These are phyloP conservation scores for Venturia aucupariae DNA, from an alignment of 2,329 filamentous ascomycete species.

Conservation along the genomic window DNA sequence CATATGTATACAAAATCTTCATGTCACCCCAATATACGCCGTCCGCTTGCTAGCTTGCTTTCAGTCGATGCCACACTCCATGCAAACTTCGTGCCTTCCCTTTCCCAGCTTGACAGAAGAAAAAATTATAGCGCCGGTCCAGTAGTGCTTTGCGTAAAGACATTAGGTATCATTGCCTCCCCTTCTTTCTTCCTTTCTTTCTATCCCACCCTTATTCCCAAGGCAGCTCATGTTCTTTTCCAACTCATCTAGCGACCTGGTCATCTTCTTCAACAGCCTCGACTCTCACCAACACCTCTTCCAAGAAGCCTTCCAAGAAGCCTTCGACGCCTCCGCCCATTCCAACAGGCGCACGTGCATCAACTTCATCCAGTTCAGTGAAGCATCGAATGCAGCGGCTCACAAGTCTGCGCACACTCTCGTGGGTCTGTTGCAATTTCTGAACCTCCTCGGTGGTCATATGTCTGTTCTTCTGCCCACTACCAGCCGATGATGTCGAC, in stretches of 20 bases:
- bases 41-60: not conserved
- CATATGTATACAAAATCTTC: not conserved
- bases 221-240: not conserved
- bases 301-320: conserved; percentile 83
- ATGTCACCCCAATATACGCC: not conserved
- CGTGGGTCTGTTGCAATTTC: conserved; percentile 56
- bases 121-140: not conserved
- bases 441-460: conserved; percentile 20
- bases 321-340: conserved; percentile 88
- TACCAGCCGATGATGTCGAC: not conserved
- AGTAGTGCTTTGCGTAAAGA: not conserved
- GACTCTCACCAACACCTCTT: conserved; percentile 86
- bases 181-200: no score
- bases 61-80: conserved; percentile 3
- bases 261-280: conserved; percentile 47
- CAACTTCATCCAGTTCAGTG: conserved; percentile 81
- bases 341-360: conserved; percentile 76
- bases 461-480: not conserved
- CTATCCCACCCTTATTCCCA: no score
- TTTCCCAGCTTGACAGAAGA: not conserved
- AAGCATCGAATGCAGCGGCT: conserved; percentile 76
- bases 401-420: conserved; percentile 71
- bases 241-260: not conserved
- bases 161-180: conserved; percentile 4
- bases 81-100: not conserved